These are phyloP conservation scores for Ophiostoma populinum DNA, from an alignment of 2,329 filamentous ascomycete species.

Conservation along the genomic window DNA sequence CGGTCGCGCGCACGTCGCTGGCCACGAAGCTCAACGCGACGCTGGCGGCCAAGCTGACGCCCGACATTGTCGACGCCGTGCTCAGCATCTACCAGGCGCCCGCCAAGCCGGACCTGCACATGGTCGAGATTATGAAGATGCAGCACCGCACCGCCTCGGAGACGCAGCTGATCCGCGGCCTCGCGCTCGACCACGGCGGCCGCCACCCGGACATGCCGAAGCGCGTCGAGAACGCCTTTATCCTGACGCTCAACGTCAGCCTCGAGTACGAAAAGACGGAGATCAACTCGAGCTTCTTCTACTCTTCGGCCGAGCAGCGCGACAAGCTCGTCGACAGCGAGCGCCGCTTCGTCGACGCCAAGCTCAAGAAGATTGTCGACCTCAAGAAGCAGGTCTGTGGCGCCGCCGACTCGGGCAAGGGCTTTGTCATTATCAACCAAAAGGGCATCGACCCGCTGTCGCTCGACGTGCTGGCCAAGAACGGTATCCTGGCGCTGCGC, in stretches of 20 bases:
- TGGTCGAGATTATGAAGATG: constrained; percentile 99
- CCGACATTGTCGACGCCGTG: constrained; percentile 90
- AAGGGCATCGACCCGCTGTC: constrained; percentile 97
- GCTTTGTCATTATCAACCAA: constrained; percentile 96
- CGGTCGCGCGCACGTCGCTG: constrained; percentile 83
- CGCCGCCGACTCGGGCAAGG: constrained; percentile 75
- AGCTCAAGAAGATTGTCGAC: constrained; percentile 93
- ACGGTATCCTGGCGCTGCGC: constrained; percentile 85
- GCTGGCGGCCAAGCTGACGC: constrained; percentile 79
- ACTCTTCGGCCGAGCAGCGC: constrained; percentile 88
- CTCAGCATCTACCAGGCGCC: constrained; percentile 82
- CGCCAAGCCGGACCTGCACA: constrained; percentile 89
- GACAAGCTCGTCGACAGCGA: constrained; percentile 98
- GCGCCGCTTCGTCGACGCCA: constrained; percentile 86
- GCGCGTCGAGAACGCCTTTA: constrained; percentile 84
- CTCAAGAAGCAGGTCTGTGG: constrained; percentile 97
- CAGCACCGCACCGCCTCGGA: constrained; percentile 93
- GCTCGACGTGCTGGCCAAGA: constrained; percentile 91
- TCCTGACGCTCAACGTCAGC: constrained; percentile 89
- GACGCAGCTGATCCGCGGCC: constrained; percentile 83
- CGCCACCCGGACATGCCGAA: constrained; percentile 98
- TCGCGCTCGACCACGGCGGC: constrained; percentile 88
- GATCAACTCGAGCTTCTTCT: constrained; percentile 98
- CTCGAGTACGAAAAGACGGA: constrained; percentile 98
- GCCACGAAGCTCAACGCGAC: constrained; percentile 86